phyloP scores from a whole-genome alignment of 495 filamentous ascomycete species.

The Glutinoglossum americanum region DNA sequence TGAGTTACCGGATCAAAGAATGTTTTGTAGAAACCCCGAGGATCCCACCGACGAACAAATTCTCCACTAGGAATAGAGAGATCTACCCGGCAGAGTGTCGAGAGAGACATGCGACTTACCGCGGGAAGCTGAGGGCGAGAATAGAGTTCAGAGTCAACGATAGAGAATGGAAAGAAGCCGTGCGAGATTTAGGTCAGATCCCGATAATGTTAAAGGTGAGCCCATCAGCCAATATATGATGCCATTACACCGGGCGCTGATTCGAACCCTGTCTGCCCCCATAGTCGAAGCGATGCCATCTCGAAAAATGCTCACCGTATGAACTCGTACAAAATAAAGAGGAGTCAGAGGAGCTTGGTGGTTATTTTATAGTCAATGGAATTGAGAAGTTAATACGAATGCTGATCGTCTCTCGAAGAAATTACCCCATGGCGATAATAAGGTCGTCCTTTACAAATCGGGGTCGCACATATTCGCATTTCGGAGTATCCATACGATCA shows the following conservation, averaged over 20 bases:
- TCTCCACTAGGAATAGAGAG: conserved; percentile 48
- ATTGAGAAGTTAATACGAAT: conserved; percentile 92
- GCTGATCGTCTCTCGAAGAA: conserved; percentile 68
- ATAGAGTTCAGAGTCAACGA: conserved; percentile 71
- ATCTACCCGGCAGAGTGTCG: conserved; percentile 85
- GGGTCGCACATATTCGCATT: conserved; percentile 68
- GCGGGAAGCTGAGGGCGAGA: conserved; percentile 60
- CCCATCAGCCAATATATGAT: not conserved
- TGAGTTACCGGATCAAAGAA: conserved; percentile 52
- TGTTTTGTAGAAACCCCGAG: conserved; percentile 56
- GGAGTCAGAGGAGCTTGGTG: conserved; percentile 79
- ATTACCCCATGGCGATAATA: conserved; percentile 84
- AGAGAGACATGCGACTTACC: conserved; percentile 81
- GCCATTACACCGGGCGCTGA: not conserved
- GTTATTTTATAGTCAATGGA: conserved; percentile 89
- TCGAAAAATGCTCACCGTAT: conserved; percentile 62
- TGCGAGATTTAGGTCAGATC: conserved; percentile 67
- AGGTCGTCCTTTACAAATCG: conserved; percentile 71
- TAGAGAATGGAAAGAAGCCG: conserved; percentile 55
- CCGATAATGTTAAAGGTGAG: conserved; percentile 80
- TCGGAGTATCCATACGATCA: conserved; percentile 73
- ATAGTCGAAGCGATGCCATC: conserved; percentile 72
- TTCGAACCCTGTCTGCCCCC: conserved; percentile 5
- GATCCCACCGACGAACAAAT: conserved; percentile 61
- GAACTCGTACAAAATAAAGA: conserved; percentile 70